Evolutionary conservation across 139 green algal species (phyloP), one percentile per base, ranked within the genome.

Genomic region (Tetraselmis chui): DNA sequence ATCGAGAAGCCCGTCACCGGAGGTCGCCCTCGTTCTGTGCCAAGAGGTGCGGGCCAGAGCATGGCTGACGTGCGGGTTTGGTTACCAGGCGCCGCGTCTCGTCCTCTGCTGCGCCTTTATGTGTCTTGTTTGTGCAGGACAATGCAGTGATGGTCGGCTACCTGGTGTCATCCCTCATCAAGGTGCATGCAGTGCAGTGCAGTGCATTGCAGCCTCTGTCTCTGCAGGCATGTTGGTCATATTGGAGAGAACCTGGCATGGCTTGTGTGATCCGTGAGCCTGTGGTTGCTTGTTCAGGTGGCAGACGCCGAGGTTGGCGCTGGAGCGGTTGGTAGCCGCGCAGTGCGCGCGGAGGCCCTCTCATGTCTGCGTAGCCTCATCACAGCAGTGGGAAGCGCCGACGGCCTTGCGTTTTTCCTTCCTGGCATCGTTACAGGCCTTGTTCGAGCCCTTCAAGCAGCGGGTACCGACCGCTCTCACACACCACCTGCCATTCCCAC

Each of bases 351-450:
- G 28, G 82, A 84, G 0, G 86, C 88, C 2, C 79, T 95, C 29
- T n/a, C 59, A 0, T 80, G 59, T 0, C 75, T 94, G 79, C 78
- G 84, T 30, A 5, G 24, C 24, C 83, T 93, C 2, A 25, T 93
- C 77, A 1, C 77, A 59, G 84, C 87, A 0, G 82, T 89, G 58
- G 30, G 25, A 1, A 78, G 86, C 32, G 83, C 83, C 0, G 80
- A 88, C n/a, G 79, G 80, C 1, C 80, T 94, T 28, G 84, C 84
- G 2, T 94, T 93, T 77, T 90, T 95, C 79, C 83, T 96, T 79
- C 93, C 93, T 22, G 93, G 93, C 23, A 24, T 95, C 0, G 85
- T 85, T 0, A 88, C 81, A 1, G 87, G 93, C 0, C 83, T 96
- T 1, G 79, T 79, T 58, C 91, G 89, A 59, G 87, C 89, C 30